Evolutionary conservation across 768 basidiomycete genomes (phyloP), one percentile per base, ranked within the genome.

Genomic region (Lenzites betulinus): DNA sequence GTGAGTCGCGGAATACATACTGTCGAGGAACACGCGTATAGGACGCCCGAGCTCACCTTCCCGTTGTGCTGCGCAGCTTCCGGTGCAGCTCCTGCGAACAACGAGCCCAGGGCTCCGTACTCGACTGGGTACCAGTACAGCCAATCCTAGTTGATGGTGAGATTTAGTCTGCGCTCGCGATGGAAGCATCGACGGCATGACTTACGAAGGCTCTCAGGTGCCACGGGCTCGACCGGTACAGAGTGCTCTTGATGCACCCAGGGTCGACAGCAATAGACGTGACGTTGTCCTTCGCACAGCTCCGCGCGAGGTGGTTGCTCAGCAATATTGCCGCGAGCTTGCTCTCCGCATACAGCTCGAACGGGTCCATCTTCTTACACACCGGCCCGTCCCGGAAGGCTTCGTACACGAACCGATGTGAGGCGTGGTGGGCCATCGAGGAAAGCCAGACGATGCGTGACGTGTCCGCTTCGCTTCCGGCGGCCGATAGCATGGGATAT

Each of bases 221-320:
- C 38, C 23, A 33, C 8, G 13, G 20, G 51, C 68, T 33, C 47
- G 28, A 33, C 3, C 28, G 26, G 42, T 9, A 64, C 64, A 75
- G 64, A 78, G 63, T 54, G 47, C 53, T 51, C 49, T 51, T 41
- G 25, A 66, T 36, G 28, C 58, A 63, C 58, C 83, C 82, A 1
- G 85, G 83, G 60, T 84, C 74, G 20, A 83, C 64, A 13, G 79
- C 70, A 28, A 73, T 73, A 3, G 78, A 78, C 0, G 84, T 71
- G 53, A 86, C 77, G 4, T 78, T 77, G 60, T 79, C 82, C 60
- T 81, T 11, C 25, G 8, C 33, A 3, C 22, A 78, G 56, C 77
- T 73, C 51, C 78, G 67, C 23, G 79, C 79, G 18, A 83, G 67
- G 64, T 83, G 81, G 16, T 70, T 63, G 13, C 80, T 73, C 11